Evolutionary conservation across 768 basidiomycete genomes (phyloP), one percentile per base, ranked within the genome.

Genomic region (Tricholoma flavovirens): DNA sequence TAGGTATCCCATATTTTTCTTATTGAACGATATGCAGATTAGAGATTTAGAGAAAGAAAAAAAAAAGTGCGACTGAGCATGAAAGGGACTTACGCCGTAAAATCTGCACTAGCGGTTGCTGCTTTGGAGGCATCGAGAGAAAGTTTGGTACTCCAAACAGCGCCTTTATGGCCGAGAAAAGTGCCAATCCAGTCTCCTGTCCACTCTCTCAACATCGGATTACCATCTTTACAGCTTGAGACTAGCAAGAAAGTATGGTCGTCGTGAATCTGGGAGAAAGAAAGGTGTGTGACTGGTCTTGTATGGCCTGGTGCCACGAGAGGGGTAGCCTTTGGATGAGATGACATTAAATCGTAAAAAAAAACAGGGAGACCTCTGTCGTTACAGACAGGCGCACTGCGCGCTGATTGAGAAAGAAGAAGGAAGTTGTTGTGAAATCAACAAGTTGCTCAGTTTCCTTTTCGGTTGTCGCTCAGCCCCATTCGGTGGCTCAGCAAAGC

Each of bases 141-240:
- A 58, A 99, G 83, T 73, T 97, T 96, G 50, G 90, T 90, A 61
- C 90, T 86, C 96, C 96, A 99, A 3, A 99, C 96, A 7, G 96
- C 96, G 63, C 96, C 97, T 70, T 92, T 90, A 74, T 90, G 88
- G 21, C 89, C 88, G 40, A 91, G 77, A 69, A 90, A 92, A 15
- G 89, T 91, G 35, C 97, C 97, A 68, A 97, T 90, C 97, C 97
- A 99, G 72, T 99, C 97, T 32, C 96, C 96, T 54, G 92, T 90
- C 95, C 95, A 96, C 66, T 93, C 89, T 67, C 93, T 84, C 62
- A 97, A 76, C 92, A 96, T 95, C 45, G 93, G 95, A 65, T 93
- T 98, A 32, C 97, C 97, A 79, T 98, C 97, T 74, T 98, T 99
- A 78, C 97, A 98, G 64, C 90, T 90, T 56, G 95, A 98, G 66